A percentile compares a stretch with the other conserved stretches of the same genome.
These are phyloP conservation scores for Cyclotella distinguenda DNA, from an alignment of 108 stramenopile genomes.

Conservation along the genomic window DNA sequence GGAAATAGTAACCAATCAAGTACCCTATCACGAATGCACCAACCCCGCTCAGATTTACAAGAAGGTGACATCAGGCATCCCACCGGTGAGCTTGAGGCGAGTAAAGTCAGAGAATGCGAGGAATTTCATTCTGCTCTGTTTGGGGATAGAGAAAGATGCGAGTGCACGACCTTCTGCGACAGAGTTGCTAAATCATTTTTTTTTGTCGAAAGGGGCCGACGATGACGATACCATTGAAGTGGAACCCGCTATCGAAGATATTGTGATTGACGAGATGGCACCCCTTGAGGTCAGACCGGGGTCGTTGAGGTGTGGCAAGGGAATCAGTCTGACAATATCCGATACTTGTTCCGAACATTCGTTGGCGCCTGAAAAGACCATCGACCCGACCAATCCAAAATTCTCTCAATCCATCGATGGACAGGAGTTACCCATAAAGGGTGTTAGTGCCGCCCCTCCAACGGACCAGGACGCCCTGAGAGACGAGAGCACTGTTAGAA, in stretches of 20 bases:
- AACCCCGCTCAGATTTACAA: constrained; percentile 96
- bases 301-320: constrained; percentile 7
- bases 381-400: constrained; percentile 9
- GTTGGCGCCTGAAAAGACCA: not conserved
- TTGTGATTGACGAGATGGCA: constrained; percentile 53
- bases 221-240: constrained; percentile 82
- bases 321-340: constrained; percentile 31
- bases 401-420: constrained; percentile 28
- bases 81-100: constrained; percentile 78
- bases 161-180: constrained; percentile 68
- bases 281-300: constrained; percentile 4
- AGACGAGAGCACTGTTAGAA: constrained; percentile 17
- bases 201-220: constrained; percentile 67
- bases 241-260: constrained; percentile 69
- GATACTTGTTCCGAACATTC: constrained; percentile 38
- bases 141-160: constrained; percentile 74
- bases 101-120: constrained; percentile 76
- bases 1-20: constrained; percentile 96
- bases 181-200: constrained; percentile 76
- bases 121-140: constrained; percentile 86
- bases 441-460: not conserved
- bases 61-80: constrained; percentile 86
- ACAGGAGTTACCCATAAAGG: constrained; percentile 23
- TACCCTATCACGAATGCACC: constrained; percentile 93
- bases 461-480: constrained; percentile 6